Conservation (phyloP, 768 basidiomycete species). For the Crassisporium funariophilum region DNA sequence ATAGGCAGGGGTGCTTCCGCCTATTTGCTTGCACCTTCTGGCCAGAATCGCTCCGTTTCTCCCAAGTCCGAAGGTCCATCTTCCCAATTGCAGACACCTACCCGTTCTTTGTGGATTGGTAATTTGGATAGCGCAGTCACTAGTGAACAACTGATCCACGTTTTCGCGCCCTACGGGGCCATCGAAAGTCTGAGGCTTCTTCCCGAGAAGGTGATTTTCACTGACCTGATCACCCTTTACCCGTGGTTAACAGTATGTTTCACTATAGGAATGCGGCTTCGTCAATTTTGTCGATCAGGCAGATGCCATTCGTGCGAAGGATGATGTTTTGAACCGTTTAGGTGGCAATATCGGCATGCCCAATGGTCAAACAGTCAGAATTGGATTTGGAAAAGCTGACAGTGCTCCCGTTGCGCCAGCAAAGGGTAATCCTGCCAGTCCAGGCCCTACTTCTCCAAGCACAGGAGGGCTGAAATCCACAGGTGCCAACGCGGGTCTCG, state of each 20-base stretch:
- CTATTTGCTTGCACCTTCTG: constrained; percentile 69
- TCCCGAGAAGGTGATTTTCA: constrained; percentile 83
- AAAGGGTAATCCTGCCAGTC: constrained; percentile 68
- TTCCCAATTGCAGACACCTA: constrained; percentile 87
- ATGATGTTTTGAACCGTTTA: constrained; percentile 94
- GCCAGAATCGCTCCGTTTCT: constrained; percentile 76
- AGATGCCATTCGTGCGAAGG: constrained; percentile 97
- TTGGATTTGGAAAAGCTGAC: constrained; percentile 98
- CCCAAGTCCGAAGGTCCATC: constrained; percentile 76
- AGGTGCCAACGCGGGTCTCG: constrained; percentile 53
- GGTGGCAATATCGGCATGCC: constrained; percentile 94
- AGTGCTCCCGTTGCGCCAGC: constrained; percentile 92
- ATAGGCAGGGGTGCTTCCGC: constrained; percentile 56
- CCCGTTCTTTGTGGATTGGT: constrained; percentile 97
- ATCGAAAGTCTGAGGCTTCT: constrained; percentile 94
- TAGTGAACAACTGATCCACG: constrained; percentile 91
- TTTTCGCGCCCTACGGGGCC: constrained; percentile 95
- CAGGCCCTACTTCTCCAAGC: constrained; percentile 67
- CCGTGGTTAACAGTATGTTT: constrained; percentile 9
- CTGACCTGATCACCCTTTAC: constrained; percentile 2
- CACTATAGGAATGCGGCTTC: constrained; percentile 89
- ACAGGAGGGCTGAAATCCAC: constrained; percentile 45
- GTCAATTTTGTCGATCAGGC: constrained; percentile 97
- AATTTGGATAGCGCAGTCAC: constrained; percentile 95
- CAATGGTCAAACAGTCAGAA: constrained; percentile 93